Percentiles rank a stretch among this genome's conserved stretches.
These are phyloP conservation scores for Elaeis oleifera DNA, from an alignment of 202 grass and related monocot species.

Conservation along the genomic window DNA sequence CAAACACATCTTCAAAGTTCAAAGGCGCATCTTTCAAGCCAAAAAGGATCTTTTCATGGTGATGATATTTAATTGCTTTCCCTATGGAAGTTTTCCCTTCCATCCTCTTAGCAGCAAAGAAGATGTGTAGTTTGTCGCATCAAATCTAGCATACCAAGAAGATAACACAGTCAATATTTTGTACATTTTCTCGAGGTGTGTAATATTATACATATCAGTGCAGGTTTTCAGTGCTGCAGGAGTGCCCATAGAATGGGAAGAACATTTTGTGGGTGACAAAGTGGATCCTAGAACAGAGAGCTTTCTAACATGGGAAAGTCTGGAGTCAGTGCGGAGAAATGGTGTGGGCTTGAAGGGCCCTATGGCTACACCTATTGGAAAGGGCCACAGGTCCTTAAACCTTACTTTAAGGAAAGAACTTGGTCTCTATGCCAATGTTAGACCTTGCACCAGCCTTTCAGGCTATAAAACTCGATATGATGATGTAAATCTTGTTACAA, in stretches of 20 bases:
- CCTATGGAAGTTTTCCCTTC: too few relatives aligned
- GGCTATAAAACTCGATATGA: constrained; percentile 96
- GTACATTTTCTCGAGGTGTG: too few relatives aligned
- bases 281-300: constrained; percentile 94
- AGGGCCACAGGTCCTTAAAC: constrained; percentile 93
- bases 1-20: too few relatives aligned
- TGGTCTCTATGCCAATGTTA: constrained; percentile 88
- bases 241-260: constrained; percentile 91
- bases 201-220: not conserved
- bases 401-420: constrained; percentile 94
- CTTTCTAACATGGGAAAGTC: constrained; percentile 93
- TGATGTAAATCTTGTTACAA: constrained; percentile 92
- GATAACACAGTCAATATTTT: too few relatives aligned
- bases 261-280: constrained; percentile 78
- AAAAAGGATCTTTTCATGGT: too few relatives aligned
- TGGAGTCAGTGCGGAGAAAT: constrained; percentile 79
- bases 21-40: too few relatives aligned
- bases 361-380: constrained; percentile 98
- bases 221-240: constrained; percentile 85
- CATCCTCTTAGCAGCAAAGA: too few relatives aligned
- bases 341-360: constrained; percentile 94
- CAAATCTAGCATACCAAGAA: too few relatives aligned
- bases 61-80: too few relatives aligned
- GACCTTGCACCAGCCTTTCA: constrained; percentile 83
- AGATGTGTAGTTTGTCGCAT: too few relatives aligned